Evolutionary conservation across 2,329 filamentous ascomycete genomes (phyloP), one percentile per base, ranked within the genome.

Genomic region (Diplodia scrobiculata): DNA sequence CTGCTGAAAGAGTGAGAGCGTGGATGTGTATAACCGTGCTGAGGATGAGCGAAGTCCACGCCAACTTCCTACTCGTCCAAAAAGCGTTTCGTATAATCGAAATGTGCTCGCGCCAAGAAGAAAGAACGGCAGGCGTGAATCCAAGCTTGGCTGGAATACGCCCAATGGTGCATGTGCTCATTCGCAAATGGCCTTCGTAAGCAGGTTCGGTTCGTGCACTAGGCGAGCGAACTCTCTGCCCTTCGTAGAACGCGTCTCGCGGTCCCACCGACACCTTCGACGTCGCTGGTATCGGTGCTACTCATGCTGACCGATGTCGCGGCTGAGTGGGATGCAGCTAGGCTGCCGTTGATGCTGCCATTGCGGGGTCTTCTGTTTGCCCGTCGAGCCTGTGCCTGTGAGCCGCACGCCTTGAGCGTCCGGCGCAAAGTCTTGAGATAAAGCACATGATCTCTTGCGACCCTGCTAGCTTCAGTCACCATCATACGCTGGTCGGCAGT

Each of bases 401-500:
- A 60, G 14, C 64, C 64, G 21, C 64, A 60, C 7, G 51, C 51
- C 36, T 66, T 66, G 21, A 66, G 34, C 11, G 54, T 59, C 19
- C 55, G 45, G 17, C 55, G 54, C 41, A 66, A 45, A 32, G 54
- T 66, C 54, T 60, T 66, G n/a, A 66, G 48, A 17, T 66, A 60
- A 21, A 66, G 51, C 14, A 66, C 48, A 21, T 66, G 65, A 17
- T 67, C 59, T 25, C 52, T 52, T 11, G 58, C 65, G 6, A 27
- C 52, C 19, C 52, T 51, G 21, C 38, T 64, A 17, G 36, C 58
- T 53, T 78, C 76, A 6, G 69, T 68, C 19, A 70, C 68, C 50
- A 77, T 58, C 3, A 75, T 25, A 5, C 69, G 65, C 7, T 70
- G 67, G 66, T 74, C 71, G 7, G 72, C 72, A n/a, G 71, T 69